phyloP scores from a whole-genome alignment of 208 protist species.

The Leishmania amazonensis region DNA sequence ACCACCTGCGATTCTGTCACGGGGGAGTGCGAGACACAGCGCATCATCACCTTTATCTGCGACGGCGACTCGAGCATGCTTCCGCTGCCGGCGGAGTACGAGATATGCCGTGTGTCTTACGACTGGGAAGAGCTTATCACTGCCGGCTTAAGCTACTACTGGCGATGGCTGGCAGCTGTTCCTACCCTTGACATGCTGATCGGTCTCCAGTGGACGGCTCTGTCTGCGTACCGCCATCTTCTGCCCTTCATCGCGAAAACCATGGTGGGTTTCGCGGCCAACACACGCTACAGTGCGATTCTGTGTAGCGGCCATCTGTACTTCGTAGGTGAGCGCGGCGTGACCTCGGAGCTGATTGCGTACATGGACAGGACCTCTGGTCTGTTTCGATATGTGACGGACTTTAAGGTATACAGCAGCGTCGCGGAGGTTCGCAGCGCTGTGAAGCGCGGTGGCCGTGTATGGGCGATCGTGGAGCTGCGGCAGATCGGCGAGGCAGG shows the following conservation, averaged over 20 bases:
- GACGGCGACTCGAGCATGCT: constrained; percentile 29
- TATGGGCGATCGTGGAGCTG: constrained; percentile 27
- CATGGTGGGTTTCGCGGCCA: constrained; percentile 20
- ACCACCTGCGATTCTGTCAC: background rate
- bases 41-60: constrained; percentile 13
- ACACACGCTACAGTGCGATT: constrained; percentile 50
- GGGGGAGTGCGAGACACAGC: background rate
- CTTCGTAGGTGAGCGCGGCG: constrained; percentile 41
- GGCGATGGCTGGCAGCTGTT: constrained; percentile 21
- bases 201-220: constrained; percentile 48
- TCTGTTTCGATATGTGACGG: constrained; percentile 41
- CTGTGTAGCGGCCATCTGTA: constrained; percentile 46
- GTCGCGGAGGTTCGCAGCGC: background rate
- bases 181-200: constrained; percentile 51
- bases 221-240: constrained; percentile 10
- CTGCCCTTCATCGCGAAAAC: background rate
- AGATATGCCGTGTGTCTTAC: constrained; percentile 11
- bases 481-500: background rate
- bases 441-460: background rate
- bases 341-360: constrained; percentile 31
- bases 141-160: constrained; percentile 2
- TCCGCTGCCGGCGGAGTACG: constrained; percentile 18
- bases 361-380: constrained; percentile 32
- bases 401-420: constrained; percentile 16
- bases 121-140: constrained; percentile 1